Conservation (phyloP, 2,329 filamentous ascomycete genomes). For the Aureobasidium sp. region DNA sequence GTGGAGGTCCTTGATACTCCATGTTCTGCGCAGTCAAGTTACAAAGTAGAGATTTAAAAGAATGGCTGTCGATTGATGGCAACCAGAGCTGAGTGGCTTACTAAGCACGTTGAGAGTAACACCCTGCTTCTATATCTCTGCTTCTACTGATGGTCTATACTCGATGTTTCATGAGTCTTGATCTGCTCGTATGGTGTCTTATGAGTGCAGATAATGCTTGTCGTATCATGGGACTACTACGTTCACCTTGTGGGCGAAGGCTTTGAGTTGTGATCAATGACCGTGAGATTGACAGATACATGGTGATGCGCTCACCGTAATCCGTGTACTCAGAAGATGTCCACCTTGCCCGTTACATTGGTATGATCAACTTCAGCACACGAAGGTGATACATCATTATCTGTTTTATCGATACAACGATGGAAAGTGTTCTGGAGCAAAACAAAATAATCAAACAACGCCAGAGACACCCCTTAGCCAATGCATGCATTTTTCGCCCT, state of each 20-base stretch:
- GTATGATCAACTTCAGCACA: neutral
- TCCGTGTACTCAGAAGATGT: too few species aligned
- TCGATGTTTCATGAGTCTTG: neutral
- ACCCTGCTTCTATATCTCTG: neutral
- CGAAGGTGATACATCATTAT: neutral
- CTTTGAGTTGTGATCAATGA: too few species aligned
- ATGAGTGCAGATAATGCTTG: too few species aligned
- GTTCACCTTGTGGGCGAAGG: too few species aligned
- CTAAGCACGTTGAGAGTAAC: neutral
- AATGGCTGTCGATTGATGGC: neutral
- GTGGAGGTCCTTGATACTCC: too few species aligned
- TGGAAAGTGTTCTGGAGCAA: neutral
- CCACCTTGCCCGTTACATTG: neutral
- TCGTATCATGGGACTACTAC: too few species aligned
- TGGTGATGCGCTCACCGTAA: neutral
- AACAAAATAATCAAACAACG: neutral
- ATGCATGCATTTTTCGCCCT: slow-evolving; percentile 5
- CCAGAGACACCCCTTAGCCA: neutral
- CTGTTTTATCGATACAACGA: neutral
- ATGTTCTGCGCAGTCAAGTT: neutral
- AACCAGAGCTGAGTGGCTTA: neutral
- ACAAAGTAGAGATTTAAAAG: neutral
- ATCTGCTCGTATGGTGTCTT: neutral
- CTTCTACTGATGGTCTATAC: neutral
- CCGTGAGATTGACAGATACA: too few species aligned